Evolutionary conservation across 148 eudicot species (phyloP), one percentile per base, ranked within the genome.

Genomic region (Spergularia bocconei): DNA sequence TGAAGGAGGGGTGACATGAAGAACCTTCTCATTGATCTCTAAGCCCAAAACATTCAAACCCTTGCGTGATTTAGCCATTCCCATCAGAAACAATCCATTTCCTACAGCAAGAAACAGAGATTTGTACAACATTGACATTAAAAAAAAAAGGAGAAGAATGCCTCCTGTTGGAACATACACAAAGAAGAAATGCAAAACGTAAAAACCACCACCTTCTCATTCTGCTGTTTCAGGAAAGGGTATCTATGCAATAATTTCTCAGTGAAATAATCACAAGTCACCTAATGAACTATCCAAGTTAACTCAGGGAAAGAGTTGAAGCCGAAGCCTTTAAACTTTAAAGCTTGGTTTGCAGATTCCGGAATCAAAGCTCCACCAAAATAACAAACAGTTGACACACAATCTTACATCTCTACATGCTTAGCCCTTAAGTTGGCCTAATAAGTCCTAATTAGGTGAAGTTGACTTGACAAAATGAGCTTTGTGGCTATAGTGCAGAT

Each of bases 1-100:
- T 75, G 53, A 74, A 13, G 54, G 39, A 48, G 55, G 13, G 11
- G 55, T 48, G 63, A 50, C 39, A 54, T 65, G 21, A 54, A 75
- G 58, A 77, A 90, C 97, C 93, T 93, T 91, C 70, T 83, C 80
- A 84, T 93, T 93, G 41, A 88, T 93, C 89, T 91, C 98, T 36
- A 93, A 78, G 39, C 96, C 98, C 64, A 93, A 87, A 84, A 87
- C 89, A 68, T 93, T 93, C 79, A 84, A 54, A 77, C 87, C 87
- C 70, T 83, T 84, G 77, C 77, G 87, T 78, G 62, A 76, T 77
- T 65, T 78, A 58, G 93, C 93, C 93, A 93, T 88, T 79, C 85
- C 82, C 63, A 78, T 81, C 59, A 93, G 82, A 85, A 93, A 93
- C 70, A 88, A 80, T 70, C 98, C 98, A 82, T 91, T 93, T 44